Evolutionary conservation across 208 protist genomes (phyloP).

Genomic region (Jaenimonas drosophilae): DNA sequence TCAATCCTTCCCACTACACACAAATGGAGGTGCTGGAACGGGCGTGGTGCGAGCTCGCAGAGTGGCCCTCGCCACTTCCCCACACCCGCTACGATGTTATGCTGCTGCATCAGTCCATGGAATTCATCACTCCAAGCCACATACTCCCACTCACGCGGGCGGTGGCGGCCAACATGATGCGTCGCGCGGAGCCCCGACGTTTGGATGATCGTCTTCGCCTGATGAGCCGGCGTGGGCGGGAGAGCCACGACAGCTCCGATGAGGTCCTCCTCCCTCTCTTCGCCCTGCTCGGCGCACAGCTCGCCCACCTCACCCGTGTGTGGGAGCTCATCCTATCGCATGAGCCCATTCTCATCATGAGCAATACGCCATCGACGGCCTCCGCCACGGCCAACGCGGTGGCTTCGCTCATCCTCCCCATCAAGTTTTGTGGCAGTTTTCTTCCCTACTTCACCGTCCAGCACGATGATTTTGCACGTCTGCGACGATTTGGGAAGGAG

Average conservation of each 20-base stretch:
- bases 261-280: slow-evolving; percentile 60
- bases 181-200: background rate
- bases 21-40: slow-evolving; percentile 56
- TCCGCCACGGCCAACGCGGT: slow-evolving; percentile 53
- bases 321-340: slow-evolving; percentile 81
- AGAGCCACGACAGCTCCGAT: slow-evolving; percentile 1
- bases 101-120: slow-evolving; percentile 54
- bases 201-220: slow-evolving; percentile 14
- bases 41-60: slow-evolving; percentile 48
- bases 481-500: slow-evolving; percentile 56
- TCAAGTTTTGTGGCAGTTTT: slow-evolving; percentile 59
- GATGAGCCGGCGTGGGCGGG: slow-evolving; percentile 2
- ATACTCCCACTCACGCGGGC: slow-evolving; percentile 14
- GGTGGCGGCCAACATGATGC: background rate
- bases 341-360: slow-evolving; percentile 69
- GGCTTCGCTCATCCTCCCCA: slow-evolving; percentile 58
- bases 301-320: slow-evolving; percentile 66
- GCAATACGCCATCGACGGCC: slow-evolving; percentile 69
- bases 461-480: slow-evolving; percentile 47
- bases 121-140: slow-evolving; percentile 61
- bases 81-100: slow-evolving; percentile 58
- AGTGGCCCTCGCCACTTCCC: slow-evolving; percentile 75
- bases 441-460: slow-evolving; percentile 81
- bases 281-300: slow-evolving; percentile 43
- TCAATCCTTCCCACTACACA: slow-evolving; percentile 49